phyloP scores from a whole-genome alignment of 345 rosid species.

The Populus nigra region DNA sequence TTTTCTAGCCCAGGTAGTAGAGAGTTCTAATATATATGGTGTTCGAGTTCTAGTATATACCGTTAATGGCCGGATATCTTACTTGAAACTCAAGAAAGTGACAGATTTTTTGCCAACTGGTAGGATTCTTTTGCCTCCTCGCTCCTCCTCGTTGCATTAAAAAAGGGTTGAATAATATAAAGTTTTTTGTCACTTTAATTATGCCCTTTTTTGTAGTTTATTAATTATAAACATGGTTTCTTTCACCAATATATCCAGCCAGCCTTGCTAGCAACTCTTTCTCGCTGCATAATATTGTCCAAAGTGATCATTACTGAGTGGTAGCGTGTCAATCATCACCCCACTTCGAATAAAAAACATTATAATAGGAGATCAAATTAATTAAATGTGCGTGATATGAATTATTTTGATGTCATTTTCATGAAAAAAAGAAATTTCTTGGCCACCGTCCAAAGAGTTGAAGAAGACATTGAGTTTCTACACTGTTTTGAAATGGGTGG shows the following conservation, averaged over 20 bases:
- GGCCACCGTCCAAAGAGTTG: too few relatives aligned
- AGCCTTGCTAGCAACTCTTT: background rate
- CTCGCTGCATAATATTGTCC: background rate
- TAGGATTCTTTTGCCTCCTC: slow-evolving; percentile 23
- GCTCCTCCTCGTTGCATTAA: background rate
- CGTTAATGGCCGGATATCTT: background rate
- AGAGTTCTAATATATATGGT: slow-evolving; percentile 8
- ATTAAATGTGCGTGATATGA: background rate
- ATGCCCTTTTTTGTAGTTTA: background rate
- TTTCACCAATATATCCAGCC: background rate
- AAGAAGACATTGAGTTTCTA: too few relatives aligned
- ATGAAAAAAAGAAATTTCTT: too few relatives aligned
- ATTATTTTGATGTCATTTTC: background rate
- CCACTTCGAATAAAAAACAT: background rate
- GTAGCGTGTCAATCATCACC: background rate
- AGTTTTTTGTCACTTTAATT: background rate
- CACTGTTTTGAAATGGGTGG: too few relatives aligned
- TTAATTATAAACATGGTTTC: background rate
- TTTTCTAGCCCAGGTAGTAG: background rate
- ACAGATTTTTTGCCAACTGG: slow-evolving; percentile 11
- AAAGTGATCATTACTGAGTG: background rate
- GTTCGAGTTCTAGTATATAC: slow-evolving; percentile 14
- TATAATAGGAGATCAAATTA: background rate
- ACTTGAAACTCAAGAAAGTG: slow-evolving; percentile 16
- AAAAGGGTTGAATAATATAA: background rate